A percentile compares a stretch with the other conserved stretches of the same genome.
Evolutionary conservation across 306 rosid genomes (phyloP).

Genomic region (Abrus precatorius): DNA sequence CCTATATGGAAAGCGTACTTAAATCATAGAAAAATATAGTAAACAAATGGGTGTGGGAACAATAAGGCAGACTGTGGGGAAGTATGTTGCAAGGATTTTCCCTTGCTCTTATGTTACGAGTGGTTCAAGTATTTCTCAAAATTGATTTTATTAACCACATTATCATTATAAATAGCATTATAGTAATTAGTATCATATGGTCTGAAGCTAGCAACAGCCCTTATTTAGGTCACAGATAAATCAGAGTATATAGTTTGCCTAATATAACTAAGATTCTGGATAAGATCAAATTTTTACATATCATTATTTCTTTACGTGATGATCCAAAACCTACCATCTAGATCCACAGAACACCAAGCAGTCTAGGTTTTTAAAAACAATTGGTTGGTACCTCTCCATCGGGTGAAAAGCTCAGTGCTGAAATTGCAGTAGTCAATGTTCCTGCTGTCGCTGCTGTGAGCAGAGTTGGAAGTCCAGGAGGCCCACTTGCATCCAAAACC

Average conservation of each 20-base stretch:
- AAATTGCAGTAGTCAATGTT: conserved; percentile 73
- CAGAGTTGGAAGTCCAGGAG: conserved; percentile 97
- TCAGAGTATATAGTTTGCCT: conserved; percentile 22
- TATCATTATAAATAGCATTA: conserved; percentile 31
- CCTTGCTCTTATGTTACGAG: background rate
- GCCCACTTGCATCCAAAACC: conserved; percentile 97
- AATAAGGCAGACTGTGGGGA: conserved; percentile 12
- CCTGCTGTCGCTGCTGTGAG: conserved; percentile 73
- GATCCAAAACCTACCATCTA: conserved; percentile 19
- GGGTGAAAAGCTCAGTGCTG: conserved; percentile 94
- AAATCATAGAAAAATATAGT: conserved; percentile 18
- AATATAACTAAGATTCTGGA: conserved; percentile 32
- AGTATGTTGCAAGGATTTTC: conserved; percentile 22
- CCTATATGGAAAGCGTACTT: conserved; percentile 32
- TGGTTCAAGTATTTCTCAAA: conserved; percentile 29
- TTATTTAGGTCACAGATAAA: conserved; percentile 15
- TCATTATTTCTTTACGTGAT: conserved; percentile 9
- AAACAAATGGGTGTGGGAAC: background rate
- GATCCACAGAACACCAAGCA: conserved; percentile 41
- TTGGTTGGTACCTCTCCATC: conserved; percentile 88
- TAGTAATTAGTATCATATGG: conserved; percentile 31
- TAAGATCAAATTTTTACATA: conserved; percentile 27
- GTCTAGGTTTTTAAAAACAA: conserved; percentile 36
- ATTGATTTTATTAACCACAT: conserved; percentile 36
- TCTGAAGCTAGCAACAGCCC: conserved; percentile 31